phyloP scores from a whole-genome alignment of 2,329 filamentous ascomycete species.

The Lecanicillium sp. region DNA sequence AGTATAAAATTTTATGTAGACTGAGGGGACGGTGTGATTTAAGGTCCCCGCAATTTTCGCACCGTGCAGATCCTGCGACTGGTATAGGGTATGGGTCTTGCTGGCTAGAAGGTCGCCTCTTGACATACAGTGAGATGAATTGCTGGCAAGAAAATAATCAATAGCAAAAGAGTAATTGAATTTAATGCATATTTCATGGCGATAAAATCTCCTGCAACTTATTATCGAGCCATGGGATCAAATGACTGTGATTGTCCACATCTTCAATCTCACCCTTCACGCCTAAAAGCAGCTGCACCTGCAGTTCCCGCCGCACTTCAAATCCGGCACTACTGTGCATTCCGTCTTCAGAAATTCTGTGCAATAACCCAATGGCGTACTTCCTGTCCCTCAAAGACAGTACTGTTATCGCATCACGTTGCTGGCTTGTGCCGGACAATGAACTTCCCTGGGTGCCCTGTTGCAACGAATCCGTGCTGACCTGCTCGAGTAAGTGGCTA shows the following conservation, averaged over 20 bases:
- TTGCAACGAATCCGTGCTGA: too few species aligned
- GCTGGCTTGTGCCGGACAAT: conserved; percentile 1
- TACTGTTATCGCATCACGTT: conserved; percentile 2
- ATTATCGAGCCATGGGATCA: conserved; percentile 42
- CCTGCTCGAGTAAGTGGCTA: conserved; percentile 25
- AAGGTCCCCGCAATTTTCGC: conserved; percentile 25
- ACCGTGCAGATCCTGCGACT: conserved; percentile 18
- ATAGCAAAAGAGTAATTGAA: neutral
- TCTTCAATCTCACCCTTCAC: conserved; percentile 73
- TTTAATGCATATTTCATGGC: neutral
- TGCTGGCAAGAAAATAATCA: too few species aligned
- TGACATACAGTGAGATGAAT: too few species aligned
- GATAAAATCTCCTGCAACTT: conserved; percentile 21
- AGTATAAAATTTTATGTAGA: conserved; percentile 21
- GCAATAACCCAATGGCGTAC: conserved; percentile 47
- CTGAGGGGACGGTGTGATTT: conserved; percentile 31
- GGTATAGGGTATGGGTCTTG: conserved; percentile 15
- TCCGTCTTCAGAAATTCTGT: conserved; percentile 24
- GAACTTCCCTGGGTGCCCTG: too few species aligned
- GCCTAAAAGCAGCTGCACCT: conserved; percentile 66
- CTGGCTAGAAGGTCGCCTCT: too few species aligned
- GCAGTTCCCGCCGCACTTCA: conserved; percentile 49
- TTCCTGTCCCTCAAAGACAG: conserved; percentile 51
- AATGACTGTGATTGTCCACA: conserved; percentile 47
- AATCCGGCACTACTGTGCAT: conserved; percentile 21